Percentiles rank a stretch among this genome's conserved stretches.
phyloP scores from a whole-genome alignment of 305 asterid species.

The Fraxinus xanthoxyloides region DNA sequence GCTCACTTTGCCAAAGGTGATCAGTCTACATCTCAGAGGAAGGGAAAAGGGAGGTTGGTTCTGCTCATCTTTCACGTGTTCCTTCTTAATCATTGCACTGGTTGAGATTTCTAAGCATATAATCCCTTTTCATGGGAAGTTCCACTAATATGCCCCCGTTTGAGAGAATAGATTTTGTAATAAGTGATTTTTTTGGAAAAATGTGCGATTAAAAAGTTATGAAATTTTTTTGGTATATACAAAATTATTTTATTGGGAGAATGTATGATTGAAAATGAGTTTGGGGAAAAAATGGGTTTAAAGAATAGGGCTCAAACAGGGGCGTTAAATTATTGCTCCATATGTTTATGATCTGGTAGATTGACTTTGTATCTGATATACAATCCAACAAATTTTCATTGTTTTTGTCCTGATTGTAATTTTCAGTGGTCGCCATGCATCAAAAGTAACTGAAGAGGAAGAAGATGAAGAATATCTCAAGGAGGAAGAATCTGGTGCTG shows the following conservation, averaged over 20 bases:
- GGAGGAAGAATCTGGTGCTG: slow-evolving; percentile 87
- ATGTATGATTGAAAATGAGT: background rate
- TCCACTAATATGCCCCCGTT: background rate
- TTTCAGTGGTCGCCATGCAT: slow-evolving; percentile 97
- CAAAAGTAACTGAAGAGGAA: slow-evolving; percentile 96
- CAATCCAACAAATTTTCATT: background rate
- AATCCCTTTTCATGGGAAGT: background rate
- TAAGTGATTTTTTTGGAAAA: background rate
- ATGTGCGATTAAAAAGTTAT: background rate
- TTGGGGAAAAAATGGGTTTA: background rate
- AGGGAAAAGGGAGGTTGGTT: slow-evolving; percentile 75
- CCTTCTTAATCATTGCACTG: background rate
- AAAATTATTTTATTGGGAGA: background rate
- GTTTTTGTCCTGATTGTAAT: slow-evolving; percentile 19
- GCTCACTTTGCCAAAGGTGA: slow-evolving; percentile 98
- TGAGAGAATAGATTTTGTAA: background rate
- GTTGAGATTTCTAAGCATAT: background rate
- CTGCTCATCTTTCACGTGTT: background rate
- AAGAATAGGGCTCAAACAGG: background rate
- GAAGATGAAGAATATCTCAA: slow-evolving; percentile 95
- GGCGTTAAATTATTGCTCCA: background rate
- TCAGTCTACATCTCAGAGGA: slow-evolving; percentile 63
- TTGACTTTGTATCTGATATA: background rate
- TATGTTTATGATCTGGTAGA: background rate
- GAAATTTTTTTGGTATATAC: background rate